phyloP scores from a whole-genome alignment of 345 rosid species.

The Nasturtium officinale region DNA sequence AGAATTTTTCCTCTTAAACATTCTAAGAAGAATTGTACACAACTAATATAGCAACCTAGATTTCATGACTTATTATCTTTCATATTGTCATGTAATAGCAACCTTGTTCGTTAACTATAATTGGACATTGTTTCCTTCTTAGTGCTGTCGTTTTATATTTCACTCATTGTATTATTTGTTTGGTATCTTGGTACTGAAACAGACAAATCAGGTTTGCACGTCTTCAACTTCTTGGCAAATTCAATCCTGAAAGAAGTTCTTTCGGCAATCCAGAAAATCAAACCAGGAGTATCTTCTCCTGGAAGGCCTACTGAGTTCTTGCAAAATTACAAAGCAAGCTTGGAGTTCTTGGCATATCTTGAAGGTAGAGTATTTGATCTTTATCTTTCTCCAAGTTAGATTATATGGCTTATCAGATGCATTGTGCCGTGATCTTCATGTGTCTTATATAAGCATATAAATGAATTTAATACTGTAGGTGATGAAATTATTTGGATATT shows the following conservation, averaged over 20 bases:
- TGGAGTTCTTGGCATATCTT: slow-evolving; percentile 79
- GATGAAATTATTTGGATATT: not conserved
- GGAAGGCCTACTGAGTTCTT: slow-evolving; percentile 96
- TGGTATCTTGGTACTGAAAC: slow-evolving; percentile 34
- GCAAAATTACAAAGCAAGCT: slow-evolving; percentile 87
- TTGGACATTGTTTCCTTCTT: slow-evolving; percentile 3
- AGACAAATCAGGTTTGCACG: slow-evolving; percentile 97
- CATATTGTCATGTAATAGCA: not conserved
- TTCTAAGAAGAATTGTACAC: not conserved
- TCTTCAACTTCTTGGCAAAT: slow-evolving; percentile 93
- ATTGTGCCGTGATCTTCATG: slow-evolving; percentile 21
- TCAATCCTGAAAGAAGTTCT: slow-evolving; percentile 94
- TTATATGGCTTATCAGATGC: slow-evolving; percentile 29
- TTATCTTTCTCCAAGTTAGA: slow-evolving; percentile 21
- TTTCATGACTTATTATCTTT: slow-evolving; percentile 7
- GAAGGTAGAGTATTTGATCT: slow-evolving; percentile 69
- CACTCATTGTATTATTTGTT: slow-evolving; percentile 15
- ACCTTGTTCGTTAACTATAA: not conserved
- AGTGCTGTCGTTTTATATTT: slow-evolving; percentile 13
- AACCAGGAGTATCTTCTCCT: slow-evolving; percentile 97
- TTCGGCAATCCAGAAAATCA: slow-evolving; percentile 81
- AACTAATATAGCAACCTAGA: not conserved
- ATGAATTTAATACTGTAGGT: not conserved
- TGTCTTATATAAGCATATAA: not conserved
- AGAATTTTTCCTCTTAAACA: not conserved